Evolutionary conservation across 345 rosid species (phyloP).

Genomic region (Heritiera fomes): DNA sequence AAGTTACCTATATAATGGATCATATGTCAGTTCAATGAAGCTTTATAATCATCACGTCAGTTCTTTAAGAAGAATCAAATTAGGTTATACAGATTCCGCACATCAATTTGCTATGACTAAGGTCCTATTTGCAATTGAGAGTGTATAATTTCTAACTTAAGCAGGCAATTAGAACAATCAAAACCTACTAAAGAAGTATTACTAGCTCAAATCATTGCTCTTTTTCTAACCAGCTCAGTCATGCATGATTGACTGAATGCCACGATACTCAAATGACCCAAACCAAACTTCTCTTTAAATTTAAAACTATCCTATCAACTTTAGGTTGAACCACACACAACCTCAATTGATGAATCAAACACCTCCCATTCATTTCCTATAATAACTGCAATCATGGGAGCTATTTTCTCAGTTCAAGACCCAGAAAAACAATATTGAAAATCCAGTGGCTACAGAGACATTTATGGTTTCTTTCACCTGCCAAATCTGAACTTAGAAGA

Average conservation of each 20-base stretch:
- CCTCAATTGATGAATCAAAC: background rate
- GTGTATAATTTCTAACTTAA: background rate
- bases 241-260: background rate
- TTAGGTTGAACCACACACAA: background rate
- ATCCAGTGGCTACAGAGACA: background rate
- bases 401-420: background rate
- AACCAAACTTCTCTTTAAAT: background rate
- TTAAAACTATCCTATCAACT: background rate
- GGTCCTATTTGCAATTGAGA: background rate
- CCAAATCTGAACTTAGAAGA: slow-evolving; percentile 12
- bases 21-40: background rate
- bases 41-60: background rate
- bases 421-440: background rate
- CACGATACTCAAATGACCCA: background rate
- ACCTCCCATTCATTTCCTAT: background rate
- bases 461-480: slow-evolving; percentile 7
- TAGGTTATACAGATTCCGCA: background rate
- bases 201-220: background rate
- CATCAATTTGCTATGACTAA: background rate
- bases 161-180: background rate
- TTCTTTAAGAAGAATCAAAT: background rate
- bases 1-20: background rate
- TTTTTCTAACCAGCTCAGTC: background rate
- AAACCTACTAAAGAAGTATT: background rate
- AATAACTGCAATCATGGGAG: background rate